phyloP scores from a whole-genome alignment of 805 yeast genomes.

The Metschnikowia proteae region DNA sequence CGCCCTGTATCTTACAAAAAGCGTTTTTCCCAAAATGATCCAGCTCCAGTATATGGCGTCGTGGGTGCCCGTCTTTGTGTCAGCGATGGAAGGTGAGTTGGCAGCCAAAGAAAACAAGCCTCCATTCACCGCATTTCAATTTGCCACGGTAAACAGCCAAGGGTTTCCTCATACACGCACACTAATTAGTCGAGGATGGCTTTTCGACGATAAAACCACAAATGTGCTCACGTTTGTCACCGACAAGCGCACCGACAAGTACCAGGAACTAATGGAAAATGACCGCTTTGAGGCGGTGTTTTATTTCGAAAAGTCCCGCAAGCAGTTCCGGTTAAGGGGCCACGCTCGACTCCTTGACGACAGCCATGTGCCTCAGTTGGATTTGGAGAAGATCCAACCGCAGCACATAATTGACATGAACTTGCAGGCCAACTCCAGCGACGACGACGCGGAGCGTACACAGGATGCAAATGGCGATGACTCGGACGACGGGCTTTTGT shows the following conservation, averaged over 20 bases:
- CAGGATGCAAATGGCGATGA: constrained; percentile 2
- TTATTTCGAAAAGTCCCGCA: constrained; percentile 57
- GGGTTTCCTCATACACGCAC: constrained; percentile 66
- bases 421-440: constrained; percentile 19
- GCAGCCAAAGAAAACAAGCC: constrained; percentile 22
- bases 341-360: constrained; percentile 46
- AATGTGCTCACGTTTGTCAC: constrained; percentile 68
- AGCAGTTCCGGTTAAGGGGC: constrained; percentile 74
- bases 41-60: constrained; percentile 50
- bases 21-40: constrained; percentile 19
- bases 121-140: constrained; percentile 60
- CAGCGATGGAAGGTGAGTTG: constrained; percentile 47
- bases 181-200: constrained; percentile 67
- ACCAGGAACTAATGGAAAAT: constrained; percentile 46
- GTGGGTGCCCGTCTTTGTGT: constrained; percentile 67
- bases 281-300: constrained; percentile 72
- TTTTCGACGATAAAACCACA: constrained; percentile 63
- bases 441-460: constrained; percentile 8
- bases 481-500: constrained; percentile 15
- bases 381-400: constrained; percentile 30
- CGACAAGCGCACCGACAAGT: constrained; percentile 66
- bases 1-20: not conserved
- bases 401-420: constrained; percentile 18
- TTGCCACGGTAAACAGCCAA: constrained; percentile 58
- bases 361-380: constrained; percentile 29